These are phyloP conservation scores for Eutypa lata DNA, from an alignment of 2,329 filamentous ascomycete species.

Conservation along the genomic window DNA sequence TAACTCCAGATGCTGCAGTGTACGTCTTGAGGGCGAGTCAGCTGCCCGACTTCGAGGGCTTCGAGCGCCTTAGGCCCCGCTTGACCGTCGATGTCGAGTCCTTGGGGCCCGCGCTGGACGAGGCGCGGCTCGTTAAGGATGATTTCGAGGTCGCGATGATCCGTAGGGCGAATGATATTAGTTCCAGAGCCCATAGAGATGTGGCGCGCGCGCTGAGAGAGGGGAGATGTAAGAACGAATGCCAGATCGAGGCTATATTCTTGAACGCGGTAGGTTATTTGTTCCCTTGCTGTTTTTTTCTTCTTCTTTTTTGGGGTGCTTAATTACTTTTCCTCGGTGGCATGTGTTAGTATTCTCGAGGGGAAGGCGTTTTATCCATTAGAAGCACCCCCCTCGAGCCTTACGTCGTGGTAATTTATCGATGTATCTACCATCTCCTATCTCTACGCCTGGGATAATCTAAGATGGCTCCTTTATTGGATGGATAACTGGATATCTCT, in stretches of 20 bases:
- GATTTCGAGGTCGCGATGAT: slow-evolving; percentile 83
- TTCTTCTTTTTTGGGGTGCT: neutral
- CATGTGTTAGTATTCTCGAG: too few relatives aligned
- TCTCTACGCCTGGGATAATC: too few relatives aligned
- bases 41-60: slow-evolving; percentile 30
- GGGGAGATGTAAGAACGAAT: slow-evolving; percentile 66
- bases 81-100: slow-evolving; percentile 44
- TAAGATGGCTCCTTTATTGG: too few relatives aligned
- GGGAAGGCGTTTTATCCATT: too few relatives aligned
- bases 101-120: slow-evolving; percentile 72
- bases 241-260: slow-evolving; percentile 79
- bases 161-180: slow-evolving; percentile 76
- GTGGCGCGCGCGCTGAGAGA: slow-evolving; percentile 60
- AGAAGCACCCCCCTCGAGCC: too few relatives aligned
- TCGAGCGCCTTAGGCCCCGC: slow-evolving; percentile 21
- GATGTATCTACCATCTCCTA: too few relatives aligned
- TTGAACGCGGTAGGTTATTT: slow-evolving; percentile 42
- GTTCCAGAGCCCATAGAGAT: slow-evolving; percentile 70
- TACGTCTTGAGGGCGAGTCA: slow-evolving; percentile 46
- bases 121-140: slow-evolving; percentile 77
- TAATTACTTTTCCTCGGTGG: too few relatives aligned
- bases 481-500: too few relatives aligned
- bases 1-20: too few relatives aligned
- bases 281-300: neutral
- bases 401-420: too few relatives aligned